These are phyloP conservation scores for Scleroderma bovista DNA, from an alignment of 768 basidiomycete genomes.

Conservation along the genomic window DNA sequence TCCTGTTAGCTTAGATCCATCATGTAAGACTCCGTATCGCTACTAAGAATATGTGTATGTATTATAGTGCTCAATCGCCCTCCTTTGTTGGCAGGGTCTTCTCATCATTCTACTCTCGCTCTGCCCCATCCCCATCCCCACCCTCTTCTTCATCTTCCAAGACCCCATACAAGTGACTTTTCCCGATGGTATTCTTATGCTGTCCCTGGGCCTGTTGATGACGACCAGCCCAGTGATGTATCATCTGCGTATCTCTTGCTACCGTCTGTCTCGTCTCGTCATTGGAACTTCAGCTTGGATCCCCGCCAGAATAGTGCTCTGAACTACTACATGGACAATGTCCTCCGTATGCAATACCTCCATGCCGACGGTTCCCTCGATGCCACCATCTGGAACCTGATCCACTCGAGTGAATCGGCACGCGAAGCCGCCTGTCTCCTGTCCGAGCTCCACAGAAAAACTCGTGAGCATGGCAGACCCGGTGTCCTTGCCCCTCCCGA, in stretches of 20 bases:
- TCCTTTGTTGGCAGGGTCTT: constrained; percentile 47
- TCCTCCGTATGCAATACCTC: constrained; percentile 65
- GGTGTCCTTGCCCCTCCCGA: constrained; percentile 17
- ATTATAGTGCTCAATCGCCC: constrained; percentile 59
- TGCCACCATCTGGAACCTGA: constrained; percentile 45
- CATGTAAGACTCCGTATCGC: constrained; percentile 72
- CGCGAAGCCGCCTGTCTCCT: constrained; percentile 58
- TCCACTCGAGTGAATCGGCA: constrained; percentile 42
- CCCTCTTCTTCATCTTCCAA: constrained; percentile 15
- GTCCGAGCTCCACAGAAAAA: constrained; percentile 48
- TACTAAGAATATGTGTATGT: constrained; percentile 64
- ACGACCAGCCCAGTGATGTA: constrained; percentile 12
- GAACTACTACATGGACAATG: constrained; percentile 52
- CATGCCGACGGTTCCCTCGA: constrained; percentile 49
- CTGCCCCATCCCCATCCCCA: not conserved
- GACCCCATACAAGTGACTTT: constrained; percentile 25
- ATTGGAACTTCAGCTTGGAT: constrained; percentile 9
- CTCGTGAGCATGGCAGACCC: constrained; percentile 20
- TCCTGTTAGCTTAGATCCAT: constrained; percentile 47
- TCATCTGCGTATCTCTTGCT: constrained; percentile 18
- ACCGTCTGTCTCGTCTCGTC: constrained; percentile 3
- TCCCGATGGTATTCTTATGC: constrained; percentile 13
- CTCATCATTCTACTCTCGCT: constrained; percentile 13
- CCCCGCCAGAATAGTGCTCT: constrained; percentile 16
- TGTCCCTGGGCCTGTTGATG: constrained; percentile 7